Conservation (phyloP, 1,139 yeast species). For the Zygoascus hellenicus region DNA sequence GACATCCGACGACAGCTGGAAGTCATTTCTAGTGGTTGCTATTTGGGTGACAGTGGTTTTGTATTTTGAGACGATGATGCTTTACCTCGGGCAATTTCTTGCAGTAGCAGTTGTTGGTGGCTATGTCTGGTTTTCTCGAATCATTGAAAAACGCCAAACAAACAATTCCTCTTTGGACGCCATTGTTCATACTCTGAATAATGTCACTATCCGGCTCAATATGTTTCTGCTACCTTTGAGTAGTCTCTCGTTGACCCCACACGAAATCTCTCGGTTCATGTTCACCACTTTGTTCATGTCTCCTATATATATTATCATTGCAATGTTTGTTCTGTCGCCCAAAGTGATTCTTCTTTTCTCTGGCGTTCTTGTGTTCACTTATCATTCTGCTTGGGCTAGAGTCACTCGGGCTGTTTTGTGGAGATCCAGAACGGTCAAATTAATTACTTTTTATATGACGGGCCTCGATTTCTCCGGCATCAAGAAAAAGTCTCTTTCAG, state of each 20-base stretch:
- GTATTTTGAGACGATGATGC: constrained; percentile 66
- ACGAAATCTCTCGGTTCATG: constrained; percentile 71
- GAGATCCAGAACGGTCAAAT: constrained; percentile 69
- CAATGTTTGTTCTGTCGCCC: constrained; percentile 65
- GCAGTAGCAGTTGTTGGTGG: constrained; percentile 62
- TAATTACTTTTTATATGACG: constrained; percentile 71
- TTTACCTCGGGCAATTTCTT: constrained; percentile 75
- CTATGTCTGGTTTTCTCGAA: constrained; percentile 48
- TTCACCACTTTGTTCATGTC: constrained; percentile 82
- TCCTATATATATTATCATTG: constrained; percentile 69
- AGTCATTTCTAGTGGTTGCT: constrained; percentile 58
- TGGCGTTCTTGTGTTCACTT: constrained; percentile 65
- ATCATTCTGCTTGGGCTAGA: constrained; percentile 79
- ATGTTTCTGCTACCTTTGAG: constrained; percentile 73
- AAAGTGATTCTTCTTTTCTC: constrained; percentile 54
- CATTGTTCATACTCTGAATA: constrained; percentile 73
- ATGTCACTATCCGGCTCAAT: constrained; percentile 71
- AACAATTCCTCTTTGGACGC: constrained; percentile 81
- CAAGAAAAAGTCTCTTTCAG: constrained; percentile 27
- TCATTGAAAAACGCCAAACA: constrained; percentile 43
- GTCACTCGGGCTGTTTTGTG: constrained; percentile 77
- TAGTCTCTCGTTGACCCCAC: constrained; percentile 58
- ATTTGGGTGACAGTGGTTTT: constrained; percentile 54
- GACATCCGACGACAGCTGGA: constrained; percentile 84
- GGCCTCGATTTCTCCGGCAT: constrained; percentile 75